Evolutionary conservation across 2,329 filamentous ascomycete species (phyloP).

Genomic region (Spiromastix sp.): DNA sequence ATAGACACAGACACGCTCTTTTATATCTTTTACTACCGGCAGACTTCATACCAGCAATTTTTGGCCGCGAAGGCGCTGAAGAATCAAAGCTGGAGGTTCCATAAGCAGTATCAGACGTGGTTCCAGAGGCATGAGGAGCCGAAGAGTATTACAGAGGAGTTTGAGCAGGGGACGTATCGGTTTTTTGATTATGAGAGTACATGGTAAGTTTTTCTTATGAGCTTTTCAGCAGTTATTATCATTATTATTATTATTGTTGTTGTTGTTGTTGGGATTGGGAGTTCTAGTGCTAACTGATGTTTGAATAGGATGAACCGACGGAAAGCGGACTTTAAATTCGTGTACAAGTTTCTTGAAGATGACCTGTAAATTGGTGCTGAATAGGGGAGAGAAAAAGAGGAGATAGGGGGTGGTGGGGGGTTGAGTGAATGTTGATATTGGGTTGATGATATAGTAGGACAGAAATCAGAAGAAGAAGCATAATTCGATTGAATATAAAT

Average conservation of each 20-base stretch:
- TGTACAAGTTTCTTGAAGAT: slow-evolving; percentile 95
- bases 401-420: neutral
- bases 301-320: slow-evolving; percentile 84
- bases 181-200: slow-evolving; percentile 99
- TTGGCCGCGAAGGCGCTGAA: slow-evolving; percentile 94
- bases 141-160: slow-evolving; percentile 97
- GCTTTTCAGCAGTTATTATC: no score
- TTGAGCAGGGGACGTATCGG: slow-evolving; percentile 94
- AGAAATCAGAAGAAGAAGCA: no score
- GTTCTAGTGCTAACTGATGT: neutral
- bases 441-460: no score
- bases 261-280: slow-evolving; percentile 5
- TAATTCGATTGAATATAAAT: no score
- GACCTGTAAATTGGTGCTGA: slow-evolving; percentile 50
- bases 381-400: neutral
- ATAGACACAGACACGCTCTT: slow-evolving; percentile 96
- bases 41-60: slow-evolving; percentile 91
- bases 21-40: slow-evolving; percentile 98
- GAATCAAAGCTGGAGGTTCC: slow-evolving; percentile 96
- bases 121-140: slow-evolving; percentile 98
- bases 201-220: slow-evolving; percentile 54
- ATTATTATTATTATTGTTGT: slow-evolving; percentile 6
- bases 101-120: slow-evolving; percentile 99
- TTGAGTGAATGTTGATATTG: no score
- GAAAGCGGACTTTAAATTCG: slow-evolving; percentile 97